phyloP scores from a whole-genome alignment of 2,329 filamentous ascomycete species.

The Cladophialophora psammophila region DNA sequence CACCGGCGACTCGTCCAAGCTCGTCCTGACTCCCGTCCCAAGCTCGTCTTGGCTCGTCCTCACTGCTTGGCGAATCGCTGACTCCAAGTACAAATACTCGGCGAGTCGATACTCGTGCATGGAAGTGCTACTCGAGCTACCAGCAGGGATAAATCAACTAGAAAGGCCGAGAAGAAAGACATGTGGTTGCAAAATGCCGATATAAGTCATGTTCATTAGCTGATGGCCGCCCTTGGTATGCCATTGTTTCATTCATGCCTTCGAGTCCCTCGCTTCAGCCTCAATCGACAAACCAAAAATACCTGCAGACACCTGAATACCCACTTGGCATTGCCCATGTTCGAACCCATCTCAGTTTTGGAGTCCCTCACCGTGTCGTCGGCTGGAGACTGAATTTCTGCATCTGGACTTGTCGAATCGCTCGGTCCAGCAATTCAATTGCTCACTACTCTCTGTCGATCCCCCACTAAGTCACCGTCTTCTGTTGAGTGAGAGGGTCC shows the following conservation, averaged over 20 bases:
- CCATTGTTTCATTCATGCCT: constrained; percentile 2
- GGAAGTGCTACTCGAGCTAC: too few relatives aligned
- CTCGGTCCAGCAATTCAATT: not conserved
- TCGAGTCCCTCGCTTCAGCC: not conserved
- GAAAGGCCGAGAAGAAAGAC: not conserved
- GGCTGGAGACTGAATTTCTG: not conserved
- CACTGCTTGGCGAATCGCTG: too few relatives aligned
- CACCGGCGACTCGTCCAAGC: too few relatives aligned
- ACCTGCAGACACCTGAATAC: not conserved
- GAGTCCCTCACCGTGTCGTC: not conserved
- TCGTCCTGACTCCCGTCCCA: too few relatives aligned
- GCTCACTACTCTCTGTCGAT: not conserved
- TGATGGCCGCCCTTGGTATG: constrained; percentile 6
- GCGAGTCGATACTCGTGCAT: too few relatives aligned
- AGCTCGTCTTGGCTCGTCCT: too few relatives aligned
- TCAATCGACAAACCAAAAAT: not conserved
- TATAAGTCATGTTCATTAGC: constrained; percentile 16
- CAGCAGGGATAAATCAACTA: not conserved
- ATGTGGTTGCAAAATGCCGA: not conserved
- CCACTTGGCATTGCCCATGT: not conserved
- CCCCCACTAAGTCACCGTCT: constrained; percentile 47
- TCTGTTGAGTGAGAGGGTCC: constrained; percentile 41
- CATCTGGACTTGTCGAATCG: not conserved
- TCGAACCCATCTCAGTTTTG: not conserved
- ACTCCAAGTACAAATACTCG: too few relatives aligned